These are phyloP conservation scores for Cladorrhinum sp. DNA, from an alignment of 2,329 filamentous ascomycete genomes.

Conservation along the genomic window DNA sequence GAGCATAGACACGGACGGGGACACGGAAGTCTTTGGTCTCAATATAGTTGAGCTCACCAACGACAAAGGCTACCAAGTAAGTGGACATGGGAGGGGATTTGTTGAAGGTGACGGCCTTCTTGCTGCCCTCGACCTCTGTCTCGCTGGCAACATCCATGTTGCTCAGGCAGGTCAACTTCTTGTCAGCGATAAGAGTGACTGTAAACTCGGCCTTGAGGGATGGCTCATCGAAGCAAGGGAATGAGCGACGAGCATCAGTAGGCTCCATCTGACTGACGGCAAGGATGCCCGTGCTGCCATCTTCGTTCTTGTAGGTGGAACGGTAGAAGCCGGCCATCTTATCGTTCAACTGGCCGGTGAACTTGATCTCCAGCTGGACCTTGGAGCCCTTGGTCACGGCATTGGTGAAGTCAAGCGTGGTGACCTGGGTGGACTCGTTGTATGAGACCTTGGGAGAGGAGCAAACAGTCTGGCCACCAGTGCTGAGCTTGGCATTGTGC, in stretches of 20 bases:
- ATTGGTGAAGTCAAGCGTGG: conserved; percentile 75
- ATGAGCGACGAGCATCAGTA: conserved; percentile 86
- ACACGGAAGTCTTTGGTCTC: conserved; percentile 90
- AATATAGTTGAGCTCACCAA: conserved; percentile 90
- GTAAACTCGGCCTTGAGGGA: conserved; percentile 91
- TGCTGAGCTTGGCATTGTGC: conserved; percentile 66
- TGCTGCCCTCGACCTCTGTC: conserved; percentile 65
- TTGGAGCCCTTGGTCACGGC: conserved; percentile 70
- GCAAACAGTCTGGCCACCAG: conserved; percentile 54
- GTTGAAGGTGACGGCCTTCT: conserved; percentile 89
- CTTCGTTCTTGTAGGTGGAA: conserved; percentile 81
- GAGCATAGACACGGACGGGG: conserved; percentile 90
- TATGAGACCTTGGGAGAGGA: conserved; percentile 67
- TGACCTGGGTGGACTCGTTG: conserved; percentile 77
- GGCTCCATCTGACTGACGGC: conserved; percentile 96
- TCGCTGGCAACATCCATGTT: conserved; percentile 94
- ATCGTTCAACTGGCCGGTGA: conserved; percentile 77
- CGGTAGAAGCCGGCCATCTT: conserved; percentile 90
- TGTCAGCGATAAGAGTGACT: conserved; percentile 85
- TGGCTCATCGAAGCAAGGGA: conserved; percentile 96
- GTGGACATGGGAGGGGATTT: conserved; percentile 93
- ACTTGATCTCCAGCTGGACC: conserved; percentile 73
- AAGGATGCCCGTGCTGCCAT: conserved; percentile 77
- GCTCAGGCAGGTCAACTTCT: conserved; percentile 85
- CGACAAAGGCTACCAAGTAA: conserved; percentile 89